Evolutionary conservation across 495 filamentous ascomycete genomes (phyloP), one percentile per base, ranked within the genome.

Genomic region (Penicillium salamii): DNA sequence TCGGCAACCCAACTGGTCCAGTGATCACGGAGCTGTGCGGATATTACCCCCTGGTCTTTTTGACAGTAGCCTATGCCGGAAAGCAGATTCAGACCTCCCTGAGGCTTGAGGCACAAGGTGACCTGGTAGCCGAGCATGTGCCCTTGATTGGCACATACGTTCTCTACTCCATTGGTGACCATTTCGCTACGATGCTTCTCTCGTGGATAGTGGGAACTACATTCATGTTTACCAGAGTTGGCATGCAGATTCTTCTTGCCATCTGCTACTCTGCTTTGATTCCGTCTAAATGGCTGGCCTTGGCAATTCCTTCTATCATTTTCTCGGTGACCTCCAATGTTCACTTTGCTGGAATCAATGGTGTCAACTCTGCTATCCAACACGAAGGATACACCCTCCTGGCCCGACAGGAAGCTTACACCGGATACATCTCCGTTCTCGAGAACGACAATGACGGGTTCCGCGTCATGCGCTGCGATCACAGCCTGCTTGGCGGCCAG

Each of bases 401-500:
- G 33, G 91, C 86, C 26, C 84, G 93, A 13, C 71, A 80, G 57
- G 91, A 97, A 60, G 95, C 89, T 0, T 63, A 83, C 12, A 97
- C 93, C 7, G 93, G 93, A 2, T 98, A 98, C 61, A 72, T 98
- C 34, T 96, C 93, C 0, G 87, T 98, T 5, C 60, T 97, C 29
- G 87, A 97, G 35, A 88, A 82, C 55, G 48, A 77, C 7, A 67
- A 84, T 7, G 76, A 83, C 15, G 79, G 82, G 4, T 97, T 87
- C 70, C 78, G 90, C 1, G 82, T 92, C 11, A 79, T 98, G 82
- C 80, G 93, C 41, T 97, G 91, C 59, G 93, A 97, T 58, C 93
- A 98, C 61, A 93, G 88, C 52, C 71, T 98, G 18, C 81, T 98
- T 5, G 93, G 93, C 26, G 93, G 93, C n/a, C 90, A 97, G 58